Conservation (phyloP, 768 basidiomycete genomes). For the Suillus occidentalis region DNA sequence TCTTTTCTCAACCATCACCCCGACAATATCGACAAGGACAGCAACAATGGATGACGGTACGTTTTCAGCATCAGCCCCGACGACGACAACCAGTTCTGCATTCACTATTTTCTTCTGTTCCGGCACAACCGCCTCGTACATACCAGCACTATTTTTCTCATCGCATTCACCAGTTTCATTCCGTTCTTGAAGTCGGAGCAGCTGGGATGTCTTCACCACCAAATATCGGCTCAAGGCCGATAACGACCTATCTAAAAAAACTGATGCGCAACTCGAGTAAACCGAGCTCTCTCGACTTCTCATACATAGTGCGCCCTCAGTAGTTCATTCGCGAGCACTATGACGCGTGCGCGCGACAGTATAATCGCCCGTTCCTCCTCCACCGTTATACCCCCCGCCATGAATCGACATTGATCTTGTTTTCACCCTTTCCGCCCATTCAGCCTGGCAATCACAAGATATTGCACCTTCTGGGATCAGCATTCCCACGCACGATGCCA, state of each 20-base stretch:
- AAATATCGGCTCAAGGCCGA: conserved; percentile 33
- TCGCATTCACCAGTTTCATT: conserved; percentile 4
- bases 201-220: conserved; percentile 5
- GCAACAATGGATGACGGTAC: conserved; percentile 71
- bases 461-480: conserved; percentile 75
- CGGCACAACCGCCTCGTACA: conserved; percentile 32
- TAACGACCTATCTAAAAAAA: conserved; percentile 3
- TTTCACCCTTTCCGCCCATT: conserved; percentile 37
- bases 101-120: conserved; percentile 41
- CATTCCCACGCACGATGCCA: conserved; percentile 57
- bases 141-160: conserved; percentile 32
- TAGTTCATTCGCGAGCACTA: conserved; percentile 9
- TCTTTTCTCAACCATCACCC: conserved; percentile 23
- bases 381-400: conserved; percentile 34
- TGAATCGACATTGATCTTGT: conserved; percentile 45
- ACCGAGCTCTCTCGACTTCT: conserved; percentile 12
- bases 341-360: conserved; percentile 15
- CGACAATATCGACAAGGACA: conserved; percentile 25
- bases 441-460: conserved; percentile 86
- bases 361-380: conserved; percentile 19
- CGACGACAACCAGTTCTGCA: conserved; percentile 55
- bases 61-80: conserved; percentile 76
- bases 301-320: conserved; percentile 14
- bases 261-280: conserved; percentile 8
- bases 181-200: conserved; percentile 1